Evolutionary conservation across 495 filamentous ascomycete genomes (phyloP).

Genomic region (Hypoxylon lienhwacheense): DNA sequence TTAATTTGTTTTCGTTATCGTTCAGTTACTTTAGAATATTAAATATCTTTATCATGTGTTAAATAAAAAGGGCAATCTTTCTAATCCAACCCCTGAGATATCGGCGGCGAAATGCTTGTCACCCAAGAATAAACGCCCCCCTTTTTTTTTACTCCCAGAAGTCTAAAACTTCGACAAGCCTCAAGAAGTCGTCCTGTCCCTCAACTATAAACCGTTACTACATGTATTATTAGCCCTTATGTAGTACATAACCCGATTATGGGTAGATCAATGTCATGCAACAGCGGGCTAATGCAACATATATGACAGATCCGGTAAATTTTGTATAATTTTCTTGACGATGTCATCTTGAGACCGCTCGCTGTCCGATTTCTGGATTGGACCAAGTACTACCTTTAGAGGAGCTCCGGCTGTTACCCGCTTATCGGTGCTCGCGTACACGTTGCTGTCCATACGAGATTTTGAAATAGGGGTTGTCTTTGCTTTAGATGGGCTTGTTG

Average conservation of each 20-base stretch:
- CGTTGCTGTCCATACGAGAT: slow-evolving; percentile 6
- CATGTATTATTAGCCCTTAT: slow-evolving; percentile 15
- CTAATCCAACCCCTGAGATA: slow-evolving; percentile 17
- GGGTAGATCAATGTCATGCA: slow-evolving; percentile 3
- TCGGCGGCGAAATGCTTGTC: slow-evolving; percentile 20
- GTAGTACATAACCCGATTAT: slow-evolving; percentile 2
- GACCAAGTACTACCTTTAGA: slow-evolving; percentile 14
- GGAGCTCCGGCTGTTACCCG: background rate
- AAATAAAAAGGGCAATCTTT: slow-evolving; percentile 10
- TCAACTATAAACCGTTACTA: background rate
- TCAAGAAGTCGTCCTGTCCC: background rate
- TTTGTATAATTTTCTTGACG: slow-evolving; percentile 43
- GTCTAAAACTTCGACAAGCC: slow-evolving; percentile 2
- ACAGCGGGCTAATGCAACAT: slow-evolving; percentile 47
- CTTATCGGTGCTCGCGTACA: background rate
- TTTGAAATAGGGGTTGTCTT: slow-evolving; percentile 7
- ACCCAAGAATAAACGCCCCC: slow-evolving; percentile 8
- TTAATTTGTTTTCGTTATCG: slow-evolving; percentile 12
- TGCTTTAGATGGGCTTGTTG: background rate
- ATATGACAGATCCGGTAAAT: slow-evolving; percentile 56
- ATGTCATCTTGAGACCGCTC: slow-evolving; percentile 40
- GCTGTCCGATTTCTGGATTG: slow-evolving; percentile 26
- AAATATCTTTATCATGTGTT: slow-evolving; percentile 16
- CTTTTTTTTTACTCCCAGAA: slow-evolving; percentile 31
- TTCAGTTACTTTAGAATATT: slow-evolving; percentile 4